These are phyloP conservation scores for Simmondsia chinensis DNA, from an alignment of 148 eudicot species.

Conservation along the genomic window DNA sequence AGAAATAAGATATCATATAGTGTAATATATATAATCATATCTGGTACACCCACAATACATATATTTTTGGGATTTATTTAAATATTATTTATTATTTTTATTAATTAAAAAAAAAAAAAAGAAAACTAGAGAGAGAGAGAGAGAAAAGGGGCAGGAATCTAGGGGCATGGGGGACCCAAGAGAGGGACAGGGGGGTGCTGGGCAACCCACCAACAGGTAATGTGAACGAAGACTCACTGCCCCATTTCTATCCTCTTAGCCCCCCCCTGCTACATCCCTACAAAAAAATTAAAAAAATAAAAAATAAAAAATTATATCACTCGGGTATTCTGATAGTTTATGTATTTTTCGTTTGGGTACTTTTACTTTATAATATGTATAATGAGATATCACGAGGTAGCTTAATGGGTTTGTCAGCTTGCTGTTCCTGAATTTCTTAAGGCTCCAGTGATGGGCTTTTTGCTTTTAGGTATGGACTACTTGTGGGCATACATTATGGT, in stretches of 20 bases:
- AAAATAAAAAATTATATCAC: no score
- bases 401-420: no score
- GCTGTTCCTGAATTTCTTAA: no score
- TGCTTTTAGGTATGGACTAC: no score
- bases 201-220: constrained; percentile 81
- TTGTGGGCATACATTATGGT: no score
- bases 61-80: no score
- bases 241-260: constrained; percentile 11
- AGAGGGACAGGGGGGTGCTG: constrained; percentile 49
- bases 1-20: constrained; percentile 30
- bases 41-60: no score
- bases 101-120: not conserved
- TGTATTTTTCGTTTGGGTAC: not conserved
- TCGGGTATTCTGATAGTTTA: no score
- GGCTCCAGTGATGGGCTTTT: no score
- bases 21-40: constrained; percentile 9
- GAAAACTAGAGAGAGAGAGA: constrained; percentile 2
- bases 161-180: constrained; percentile 7
- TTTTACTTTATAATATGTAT: constrained; percentile 11
- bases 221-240: constrained; percentile 41
- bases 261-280: not conserved
- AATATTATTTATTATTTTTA: no score
- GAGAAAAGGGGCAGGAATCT: constrained; percentile 38
- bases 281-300: no score
- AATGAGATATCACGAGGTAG: no score